phyloP scores from a whole-genome alignment of 805 yeast species.

The Schwanniomyces yamadae region DNA sequence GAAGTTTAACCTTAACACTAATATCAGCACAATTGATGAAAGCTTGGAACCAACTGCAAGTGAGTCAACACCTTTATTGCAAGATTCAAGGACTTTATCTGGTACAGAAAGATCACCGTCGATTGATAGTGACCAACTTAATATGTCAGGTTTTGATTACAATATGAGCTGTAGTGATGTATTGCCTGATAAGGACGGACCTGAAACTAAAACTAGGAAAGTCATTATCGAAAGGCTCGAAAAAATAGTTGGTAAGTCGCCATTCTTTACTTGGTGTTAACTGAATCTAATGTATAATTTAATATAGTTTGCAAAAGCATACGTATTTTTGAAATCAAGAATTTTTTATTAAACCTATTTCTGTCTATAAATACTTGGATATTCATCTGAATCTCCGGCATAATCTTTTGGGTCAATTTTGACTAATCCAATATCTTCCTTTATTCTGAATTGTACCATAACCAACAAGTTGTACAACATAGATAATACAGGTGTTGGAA shows the following conservation, averaged over 20 bases:
- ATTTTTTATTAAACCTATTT: no score
- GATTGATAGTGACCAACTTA: constrained; percentile 1
- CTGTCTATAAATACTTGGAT: constrained; percentile 11
- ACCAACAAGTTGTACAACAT: constrained; percentile 58
- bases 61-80: constrained; percentile 9
- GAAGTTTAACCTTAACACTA: background rate
- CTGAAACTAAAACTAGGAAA: constrained; percentile 28
- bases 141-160: constrained; percentile 23
- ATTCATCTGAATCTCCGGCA: constrained; percentile 17
- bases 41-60: background rate
- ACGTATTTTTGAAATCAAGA: no score
- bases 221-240: constrained; percentile 63
- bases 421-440: constrained; percentile 52
- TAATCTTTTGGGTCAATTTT: constrained; percentile 24
- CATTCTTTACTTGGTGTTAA: constrained; percentile 68
- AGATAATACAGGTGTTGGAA: constrained; percentile 56
- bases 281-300: no score
- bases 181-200: constrained; percentile 3
- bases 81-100: background rate
- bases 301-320: background rate
- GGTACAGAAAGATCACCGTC: constrained; percentile 7
- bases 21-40: constrained; percentile 1
- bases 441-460: constrained; percentile 59
- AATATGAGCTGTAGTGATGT: constrained; percentile 13
- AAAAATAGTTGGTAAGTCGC: constrained; percentile 53